Percentiles rank a stretch among this genome's conserved stretches.
Evolutionary conservation across 495 filamentous ascomycete species (phyloP).

Genomic region (Penicillium angulare): DNA sequence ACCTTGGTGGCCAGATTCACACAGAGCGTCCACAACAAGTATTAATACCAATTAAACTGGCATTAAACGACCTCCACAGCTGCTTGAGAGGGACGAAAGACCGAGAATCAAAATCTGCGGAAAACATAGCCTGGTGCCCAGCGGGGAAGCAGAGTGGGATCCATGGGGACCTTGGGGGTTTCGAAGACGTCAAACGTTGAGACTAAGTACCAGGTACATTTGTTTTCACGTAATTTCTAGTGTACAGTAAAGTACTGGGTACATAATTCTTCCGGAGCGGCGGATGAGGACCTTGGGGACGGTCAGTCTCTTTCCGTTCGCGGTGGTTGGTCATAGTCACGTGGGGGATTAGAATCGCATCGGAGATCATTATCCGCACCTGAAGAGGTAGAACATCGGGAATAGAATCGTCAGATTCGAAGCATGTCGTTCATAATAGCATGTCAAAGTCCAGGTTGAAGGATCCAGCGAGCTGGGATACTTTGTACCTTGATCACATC

Average conservation of each 20-base stretch:
- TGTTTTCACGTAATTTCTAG: not conserved
- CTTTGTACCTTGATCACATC: no score
- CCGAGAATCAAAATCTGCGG: slow-evolving; percentile 21
- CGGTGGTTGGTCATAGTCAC: slow-evolving; percentile 17
- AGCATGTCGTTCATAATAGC: no score
- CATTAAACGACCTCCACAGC: not conserved
- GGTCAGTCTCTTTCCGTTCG: slow-evolving; percentile 20
- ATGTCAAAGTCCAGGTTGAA: not conserved
- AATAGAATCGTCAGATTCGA: no score
- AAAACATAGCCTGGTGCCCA: slow-evolving; percentile 8
- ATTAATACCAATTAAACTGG: not conserved
- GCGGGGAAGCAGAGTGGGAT: slow-evolving; percentile 17
- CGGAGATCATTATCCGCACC: no score
- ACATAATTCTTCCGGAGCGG: slow-evolving; percentile 4
- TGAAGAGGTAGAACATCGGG: no score
- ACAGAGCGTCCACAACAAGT: slow-evolving; percentile 1
- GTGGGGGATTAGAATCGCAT: slow-evolving; percentile 4
- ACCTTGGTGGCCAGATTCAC: slow-evolving; percentile 9
- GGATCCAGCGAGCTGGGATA: not conserved
- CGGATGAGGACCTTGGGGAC: slow-evolving; percentile 42
- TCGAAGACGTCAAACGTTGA: slow-evolving; percentile 18
- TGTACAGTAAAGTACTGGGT: slow-evolving; percentile 12
- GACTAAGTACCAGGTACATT: slow-evolving; percentile 19
- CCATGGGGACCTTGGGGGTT: slow-evolving; percentile 31
- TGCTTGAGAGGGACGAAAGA: not conserved